These are phyloP conservation scores for Beauveria sp. DNA, from an alignment of 2,329 filamentous ascomycete genomes.

Conservation along the genomic window DNA sequence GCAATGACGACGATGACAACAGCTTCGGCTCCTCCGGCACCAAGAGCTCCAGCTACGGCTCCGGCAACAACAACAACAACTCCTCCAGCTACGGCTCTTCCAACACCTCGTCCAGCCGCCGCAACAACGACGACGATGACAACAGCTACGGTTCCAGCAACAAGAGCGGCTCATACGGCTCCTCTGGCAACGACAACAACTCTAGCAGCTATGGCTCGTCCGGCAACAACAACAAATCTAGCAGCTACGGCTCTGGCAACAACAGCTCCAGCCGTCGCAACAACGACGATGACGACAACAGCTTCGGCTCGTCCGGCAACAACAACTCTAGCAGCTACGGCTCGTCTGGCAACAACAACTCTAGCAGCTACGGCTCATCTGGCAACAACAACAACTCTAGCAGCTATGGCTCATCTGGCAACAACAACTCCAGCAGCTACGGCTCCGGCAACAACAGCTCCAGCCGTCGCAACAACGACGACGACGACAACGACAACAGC, in stretches of 20 bases:
- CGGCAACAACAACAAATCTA: neutral
- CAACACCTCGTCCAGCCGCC: constrained; percentile 10
- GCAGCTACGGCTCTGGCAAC: neutral
- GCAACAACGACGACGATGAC: constrained; percentile 12
- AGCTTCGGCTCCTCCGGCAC: too few species aligned
- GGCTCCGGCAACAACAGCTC: constrained; percentile 11
- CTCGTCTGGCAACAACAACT: constrained; percentile 6
- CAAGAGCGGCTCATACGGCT: constrained; percentile 12
- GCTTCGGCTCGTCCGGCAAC: constrained; percentile 12
- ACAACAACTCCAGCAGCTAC: constrained; percentile 15
- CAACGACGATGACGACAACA: constrained; percentile 11
- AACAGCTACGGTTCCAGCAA: constrained; percentile 12
- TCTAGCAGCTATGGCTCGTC: constrained; percentile 17
- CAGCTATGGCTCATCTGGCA: constrained; percentile 12
- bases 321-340: constrained; percentile 15
- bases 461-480: neutral
- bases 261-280: constrained; percentile 9
- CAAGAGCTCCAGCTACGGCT: constrained; percentile 10
- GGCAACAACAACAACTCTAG: constrained; percentile 11
- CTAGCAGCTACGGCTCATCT: constrained; percentile 17
- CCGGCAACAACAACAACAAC: neutral
- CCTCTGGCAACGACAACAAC: constrained; percentile 2
- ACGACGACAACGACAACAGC: constrained; percentile 2
- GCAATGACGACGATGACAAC: constrained; percentile 13
- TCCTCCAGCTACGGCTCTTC: neutral